Evolutionary conservation across 2,329 filamentous ascomycete genomes (phyloP), one percentile per base, ranked within the genome.

Genomic region (Fusarium sulawesiense): DNA sequence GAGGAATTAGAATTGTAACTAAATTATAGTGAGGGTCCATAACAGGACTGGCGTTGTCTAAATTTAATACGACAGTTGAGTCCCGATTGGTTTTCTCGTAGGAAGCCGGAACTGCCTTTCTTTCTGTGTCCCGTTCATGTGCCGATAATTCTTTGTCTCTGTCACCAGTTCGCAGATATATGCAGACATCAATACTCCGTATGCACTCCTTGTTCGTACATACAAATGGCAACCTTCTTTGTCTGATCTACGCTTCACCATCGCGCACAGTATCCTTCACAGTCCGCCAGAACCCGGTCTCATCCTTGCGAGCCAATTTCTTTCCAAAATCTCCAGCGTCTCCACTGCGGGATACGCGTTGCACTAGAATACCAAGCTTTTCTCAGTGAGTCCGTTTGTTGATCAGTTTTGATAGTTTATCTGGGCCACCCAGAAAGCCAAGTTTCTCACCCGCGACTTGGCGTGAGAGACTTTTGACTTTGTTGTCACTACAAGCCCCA

Each of bases 341-440:
- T 61, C 71, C 66, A 72, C 71, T 60, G 53, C 63, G 56, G 62
- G 55, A 59, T 54, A 68, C 57, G 55, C 45, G 66, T 73, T 59
- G 42, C 61, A 57, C 71, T 73, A 73, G 49, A 62, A 53, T 61
- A 74, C 71, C 71, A 73, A 73, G 71, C 71, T 64, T 74, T 73
- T 71, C 55, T 63, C 30, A 45, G 44, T 46, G 62, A 63, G 57
- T 56, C 66, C 37, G 57, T 56, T 30, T 61, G 68, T 71, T 71
- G 67, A 71, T 65, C 68, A 48, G 37, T 29, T 62, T 45, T 56
- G 20, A 54, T 49, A 49, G 54, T 40, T 61, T 61, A 56, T 62
- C 48, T 53, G 34, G 46, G 34, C 32, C 32, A 32, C 30, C 40
- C 23, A 29, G 23, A 46, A 46, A 64, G 60, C 60, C 61, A 57